phyloP scores from a whole-genome alignment of 2,329 filamentous ascomycete species.

The Onygena corvina region DNA sequence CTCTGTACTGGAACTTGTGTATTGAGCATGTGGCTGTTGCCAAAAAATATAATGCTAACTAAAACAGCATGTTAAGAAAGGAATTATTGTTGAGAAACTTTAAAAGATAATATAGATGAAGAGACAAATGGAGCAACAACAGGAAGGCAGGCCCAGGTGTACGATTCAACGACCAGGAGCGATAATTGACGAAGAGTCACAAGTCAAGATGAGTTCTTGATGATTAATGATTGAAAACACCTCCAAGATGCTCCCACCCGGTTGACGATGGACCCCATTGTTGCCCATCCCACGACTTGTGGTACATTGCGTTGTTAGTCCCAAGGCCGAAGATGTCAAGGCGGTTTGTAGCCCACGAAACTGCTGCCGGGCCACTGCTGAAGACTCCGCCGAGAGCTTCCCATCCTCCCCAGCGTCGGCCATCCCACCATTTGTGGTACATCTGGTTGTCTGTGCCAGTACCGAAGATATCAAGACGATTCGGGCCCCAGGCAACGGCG shows the following conservation, averaged over 20 bases:
- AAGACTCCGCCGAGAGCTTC: slow-evolving; percentile 16
- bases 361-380: slow-evolving; percentile 14
- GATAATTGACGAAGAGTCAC: no score
- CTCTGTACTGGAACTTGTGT: not conserved
- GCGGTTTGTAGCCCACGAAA: slow-evolving; percentile 16
- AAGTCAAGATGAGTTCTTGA: no score
- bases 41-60: not conserved
- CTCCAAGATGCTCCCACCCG: slow-evolving; percentile 13
- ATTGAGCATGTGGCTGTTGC: not conserved
- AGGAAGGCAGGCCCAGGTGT: no score
- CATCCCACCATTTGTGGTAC: slow-evolving; percentile 16
- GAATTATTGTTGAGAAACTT: not conserved
- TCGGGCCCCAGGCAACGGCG: slow-evolving; percentile 16
- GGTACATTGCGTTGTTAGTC: slow-evolving; percentile 14
- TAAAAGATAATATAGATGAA: not conserved
- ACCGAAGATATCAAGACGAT: slow-evolving; percentile 18
- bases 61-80: not conserved
- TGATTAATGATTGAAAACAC: slow-evolving; percentile 10
- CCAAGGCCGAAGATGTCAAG: slow-evolving; percentile 19
- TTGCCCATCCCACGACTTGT: slow-evolving; percentile 14
- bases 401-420: slow-evolving; percentile 11
- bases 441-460: slow-evolving; percentile 17
- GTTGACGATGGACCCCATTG: slow-evolving; percentile 11
- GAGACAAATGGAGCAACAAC: no score
- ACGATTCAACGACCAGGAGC: no score